Conservation (phyloP, 2,329 filamentous ascomycete genomes). For the Fusarium pseudograminearum region DNA sequence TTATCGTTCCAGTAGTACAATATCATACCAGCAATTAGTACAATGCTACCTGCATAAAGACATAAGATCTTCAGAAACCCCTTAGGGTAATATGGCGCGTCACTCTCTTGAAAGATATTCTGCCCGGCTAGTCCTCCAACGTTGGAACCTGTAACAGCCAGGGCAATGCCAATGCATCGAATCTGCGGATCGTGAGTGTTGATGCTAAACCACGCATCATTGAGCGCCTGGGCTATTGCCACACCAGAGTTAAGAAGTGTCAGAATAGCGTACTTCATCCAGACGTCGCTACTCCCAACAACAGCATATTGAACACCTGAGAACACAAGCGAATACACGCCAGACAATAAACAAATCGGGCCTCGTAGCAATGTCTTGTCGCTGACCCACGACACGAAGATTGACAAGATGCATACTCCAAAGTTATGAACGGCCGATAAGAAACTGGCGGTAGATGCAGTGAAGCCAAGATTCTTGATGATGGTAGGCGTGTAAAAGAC, state of each 20-base stretch:
- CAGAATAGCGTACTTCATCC: constrained; percentile 6
- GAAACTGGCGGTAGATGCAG: constrained; percentile 11
- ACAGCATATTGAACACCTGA: constrained; percentile 10
- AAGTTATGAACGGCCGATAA: constrained; percentile 7
- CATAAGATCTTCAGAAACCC: neutral
- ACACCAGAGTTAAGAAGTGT: neutral
- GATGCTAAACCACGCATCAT: constrained; percentile 7
- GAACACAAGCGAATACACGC: constrained; percentile 1
- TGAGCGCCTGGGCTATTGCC: neutral
- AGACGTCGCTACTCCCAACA: neutral
- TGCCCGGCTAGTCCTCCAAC: neutral
- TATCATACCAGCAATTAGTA: constrained; percentile 17
- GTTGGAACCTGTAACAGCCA: neutral
- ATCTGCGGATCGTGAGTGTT: constrained; percentile 7
- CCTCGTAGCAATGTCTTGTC: constrained; percentile 1
- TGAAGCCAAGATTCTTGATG: constrained; percentile 7
- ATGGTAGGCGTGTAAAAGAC: constrained; percentile 14
- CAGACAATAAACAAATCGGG: neutral
- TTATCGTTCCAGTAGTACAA: constrained; percentile 21
- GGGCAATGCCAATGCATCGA: neutral
- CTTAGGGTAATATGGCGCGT: neutral
- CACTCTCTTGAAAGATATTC: constrained; percentile 3
- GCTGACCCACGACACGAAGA: neutral
- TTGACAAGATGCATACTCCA: constrained; percentile 5
- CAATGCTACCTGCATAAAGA: constrained; percentile 12